These are phyloP conservation scores for Castanospermum australe DNA, from an alignment of 306 rosid species.

Conservation along the genomic window DNA sequence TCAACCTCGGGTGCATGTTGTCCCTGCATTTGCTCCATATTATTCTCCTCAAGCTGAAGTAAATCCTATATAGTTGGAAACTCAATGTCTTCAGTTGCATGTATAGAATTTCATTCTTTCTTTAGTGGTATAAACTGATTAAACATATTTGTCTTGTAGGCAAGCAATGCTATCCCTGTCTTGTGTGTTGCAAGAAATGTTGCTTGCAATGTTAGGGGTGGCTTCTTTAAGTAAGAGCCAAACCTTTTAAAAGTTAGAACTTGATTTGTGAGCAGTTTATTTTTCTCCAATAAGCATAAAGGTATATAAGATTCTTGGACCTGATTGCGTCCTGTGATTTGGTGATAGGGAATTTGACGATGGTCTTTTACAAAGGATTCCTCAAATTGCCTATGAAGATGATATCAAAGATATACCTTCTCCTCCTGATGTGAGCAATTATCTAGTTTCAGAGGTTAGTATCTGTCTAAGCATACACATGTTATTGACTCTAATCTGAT, in stretches of 20 bases:
- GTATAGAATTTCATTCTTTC: neutral
- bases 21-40: conserved; percentile 83
- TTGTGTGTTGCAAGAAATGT: conserved; percentile 77
- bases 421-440: conserved; percentile 83
- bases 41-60: conserved; percentile 76
- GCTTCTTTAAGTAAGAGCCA: conserved; percentile 63
- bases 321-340: conserved; percentile 7
- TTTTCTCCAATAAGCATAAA: neutral
- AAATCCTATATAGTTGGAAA: conserved; percentile 4
- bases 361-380: conserved; percentile 57
- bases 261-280: conserved; percentile 5
- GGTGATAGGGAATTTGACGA: conserved; percentile 72
- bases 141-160: conserved; percentile 23
- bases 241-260: neutral
- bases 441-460: conserved; percentile 73
- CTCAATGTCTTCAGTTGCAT: neutral
- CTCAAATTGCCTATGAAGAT: conserved; percentile 60
- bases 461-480: neutral
- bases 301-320: conserved; percentile 12
- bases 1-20: conserved; percentile 80
- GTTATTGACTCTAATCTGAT: neutral
- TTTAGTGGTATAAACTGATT: conserved; percentile 1
- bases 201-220: conserved; percentile 79
- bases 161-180: conserved; percentile 64
- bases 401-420: no score